Evolutionary conservation across 305 asterid species (phyloP), one percentile per base, ranked within the genome.

Genomic region (Rubia balearica): DNA sequence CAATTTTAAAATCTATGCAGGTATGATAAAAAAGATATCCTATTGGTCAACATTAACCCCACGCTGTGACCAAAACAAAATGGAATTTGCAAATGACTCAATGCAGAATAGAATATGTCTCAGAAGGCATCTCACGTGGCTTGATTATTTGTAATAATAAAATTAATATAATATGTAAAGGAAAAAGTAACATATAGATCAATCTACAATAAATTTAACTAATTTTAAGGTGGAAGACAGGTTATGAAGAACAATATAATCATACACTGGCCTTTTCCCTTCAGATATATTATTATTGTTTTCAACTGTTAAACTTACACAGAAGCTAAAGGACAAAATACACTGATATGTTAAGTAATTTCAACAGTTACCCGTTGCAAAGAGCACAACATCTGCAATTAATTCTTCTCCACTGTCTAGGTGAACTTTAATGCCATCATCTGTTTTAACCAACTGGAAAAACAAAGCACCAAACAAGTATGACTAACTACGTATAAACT

Each of bases 321-420:
- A 62, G 14, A 36, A 33, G 48, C 49, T 61, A 56, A 74, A 67
- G 21, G 11, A 48, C 40, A 72, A 12, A n/a, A 13, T 6, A 33
- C 36, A 36, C 21, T 53, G 70, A 66, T 40, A 65, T 13, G 51
- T 1, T 51, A 12, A 60, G 41, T 10, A 33, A 64, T 12, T 61
- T 61, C 57, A 36, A 53, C 74, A 74, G 55, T 84, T 91, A 95
- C 99, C 99, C 14, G 98, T 95, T 77, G 99, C 99, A 81, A 95
- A 88, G 78, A 95, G 99, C 74, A 94, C 99, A 71, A 80, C 97
- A 83, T 95, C 99, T 42, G 96, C 99, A 69, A 81, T 74, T 74
- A 88, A 81, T 79, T 87, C 97, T 85, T 89, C 95, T 63, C 98
- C 97, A 67, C 83, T 93, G 78, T 91, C 97, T 0, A 97, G 87